Conservation (phyloP, 768 basidiomycete genomes). For the Crassisporium funariophilum region DNA sequence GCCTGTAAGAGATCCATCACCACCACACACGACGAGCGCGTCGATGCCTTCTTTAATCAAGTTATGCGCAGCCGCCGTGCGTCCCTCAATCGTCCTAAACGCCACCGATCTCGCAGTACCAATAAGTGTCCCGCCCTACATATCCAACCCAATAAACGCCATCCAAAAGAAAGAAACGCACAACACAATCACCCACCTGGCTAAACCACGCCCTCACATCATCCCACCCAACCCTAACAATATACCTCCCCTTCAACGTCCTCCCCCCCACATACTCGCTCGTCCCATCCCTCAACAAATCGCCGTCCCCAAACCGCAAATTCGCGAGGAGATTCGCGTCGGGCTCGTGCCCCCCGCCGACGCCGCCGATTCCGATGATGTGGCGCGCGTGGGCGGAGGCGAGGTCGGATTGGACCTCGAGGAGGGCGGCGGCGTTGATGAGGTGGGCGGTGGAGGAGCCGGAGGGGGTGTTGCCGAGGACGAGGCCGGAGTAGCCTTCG, state of each 20-base stretch:
- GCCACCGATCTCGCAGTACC: constrained; percentile 87
- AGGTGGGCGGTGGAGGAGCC: constrained; percentile 20
- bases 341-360: constrained; percentile 26
- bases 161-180: not conserved
- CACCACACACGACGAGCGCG: constrained; percentile 95
- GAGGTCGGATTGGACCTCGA: constrained; percentile 20
- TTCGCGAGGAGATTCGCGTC: constrained; percentile 59
- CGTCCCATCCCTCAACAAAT: constrained; percentile 77
- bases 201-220: constrained; percentile 96
- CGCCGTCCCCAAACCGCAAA: constrained; percentile 82
- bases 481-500: constrained; percentile 98
- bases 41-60: constrained; percentile 97
- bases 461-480: constrained; percentile 76
- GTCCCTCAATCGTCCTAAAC: constrained; percentile 88
- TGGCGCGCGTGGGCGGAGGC: too few relatives aligned
- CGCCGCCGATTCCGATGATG: too few relatives aligned
- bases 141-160: not conserved
- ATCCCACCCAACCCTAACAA: constrained; percentile 96
- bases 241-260: constrained; percentile 87
- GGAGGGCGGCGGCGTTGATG: constrained; percentile 24
- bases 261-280: constrained; percentile 69
- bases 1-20: constrained; percentile 95
- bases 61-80: constrained; percentile 86
- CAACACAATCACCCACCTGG: constrained; percentile 53
- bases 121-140: constrained; percentile 90